Evolutionary conservation across 495 filamentous ascomycete genomes (phyloP).

Genomic region (Aspergillus sparsus): DNA sequence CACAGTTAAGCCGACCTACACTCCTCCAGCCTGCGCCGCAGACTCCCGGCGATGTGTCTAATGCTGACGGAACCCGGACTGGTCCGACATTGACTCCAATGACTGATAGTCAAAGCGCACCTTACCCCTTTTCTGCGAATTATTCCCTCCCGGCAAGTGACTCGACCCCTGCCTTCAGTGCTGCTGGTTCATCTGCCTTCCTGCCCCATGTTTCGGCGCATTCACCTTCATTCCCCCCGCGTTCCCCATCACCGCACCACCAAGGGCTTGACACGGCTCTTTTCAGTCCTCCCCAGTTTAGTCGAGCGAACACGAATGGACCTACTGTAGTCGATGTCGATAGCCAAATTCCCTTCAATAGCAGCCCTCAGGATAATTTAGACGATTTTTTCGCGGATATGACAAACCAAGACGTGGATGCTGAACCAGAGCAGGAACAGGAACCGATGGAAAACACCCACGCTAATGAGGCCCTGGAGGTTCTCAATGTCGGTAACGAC

Average conservation of each 20-base stretch:
- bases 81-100: slow-evolving; percentile 42
- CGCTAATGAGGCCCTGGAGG: slow-evolving; percentile 49
- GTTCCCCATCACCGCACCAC: slow-evolving; percentile 39
- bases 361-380: slow-evolving; percentile 46
- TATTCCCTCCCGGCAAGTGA: slow-evolving; percentile 42
- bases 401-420: slow-evolving; percentile 48
- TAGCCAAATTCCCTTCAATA: slow-evolving; percentile 34
- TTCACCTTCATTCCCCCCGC: slow-evolving; percentile 45
- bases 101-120: slow-evolving; percentile 32
- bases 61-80: slow-evolving; percentile 25
- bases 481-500: slow-evolving; percentile 44
- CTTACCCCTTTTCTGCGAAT: slow-evolving; percentile 46
- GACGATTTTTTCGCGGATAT: slow-evolving; percentile 52
- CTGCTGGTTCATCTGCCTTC: slow-evolving; percentile 43
- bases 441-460: slow-evolving; percentile 49
- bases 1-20: slow-evolving; percentile 26
- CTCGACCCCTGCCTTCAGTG: slow-evolving; percentile 41
- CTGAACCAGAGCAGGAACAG: slow-evolving; percentile 27
- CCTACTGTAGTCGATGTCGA: slow-evolving; percentile 30
- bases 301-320: slow-evolving; percentile 31
- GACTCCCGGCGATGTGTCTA: slow-evolving; percentile 27
- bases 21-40: slow-evolving; percentile 35
- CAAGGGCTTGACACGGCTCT: slow-evolving; percentile 41
- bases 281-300: slow-evolving; percentile 44
- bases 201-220: slow-evolving; percentile 40